These are phyloP conservation scores for Omphalotus guepiniiformis DNA, from an alignment of 768 basidiomycete species.

Conservation along the genomic window DNA sequence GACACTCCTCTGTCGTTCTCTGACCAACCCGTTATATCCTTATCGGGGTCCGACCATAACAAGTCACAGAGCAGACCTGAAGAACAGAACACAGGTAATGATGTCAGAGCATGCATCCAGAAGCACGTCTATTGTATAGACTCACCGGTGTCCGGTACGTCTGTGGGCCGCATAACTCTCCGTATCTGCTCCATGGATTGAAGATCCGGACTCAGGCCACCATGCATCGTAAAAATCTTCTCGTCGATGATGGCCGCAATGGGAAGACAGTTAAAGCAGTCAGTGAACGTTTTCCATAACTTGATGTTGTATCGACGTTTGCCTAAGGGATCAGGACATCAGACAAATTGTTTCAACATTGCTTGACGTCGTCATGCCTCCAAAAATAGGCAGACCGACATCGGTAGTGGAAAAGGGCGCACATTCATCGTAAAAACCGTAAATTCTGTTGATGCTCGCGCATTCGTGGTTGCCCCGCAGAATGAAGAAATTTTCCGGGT, in stretches of 20 bases:
- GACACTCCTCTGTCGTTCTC: constrained; percentile 99
- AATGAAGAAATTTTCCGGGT: constrained; percentile 99
- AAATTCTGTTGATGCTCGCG: constrained; percentile 98
- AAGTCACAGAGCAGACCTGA: constrained; percentile 91
- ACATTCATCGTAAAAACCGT: constrained; percentile 99
- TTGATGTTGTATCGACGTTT: constrained; percentile 99
- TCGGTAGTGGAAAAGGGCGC: constrained; percentile 22
- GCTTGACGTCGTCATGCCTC: background rate
- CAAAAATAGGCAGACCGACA: no score
- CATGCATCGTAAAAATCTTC: constrained; percentile 99
- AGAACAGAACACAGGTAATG: constrained; percentile 3
- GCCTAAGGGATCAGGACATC: constrained; percentile 53
- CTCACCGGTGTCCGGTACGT: constrained; percentile 96
- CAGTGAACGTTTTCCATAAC: constrained; percentile 99
- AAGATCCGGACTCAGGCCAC: constrained; percentile 93
- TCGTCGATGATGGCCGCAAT: constrained; percentile 99
- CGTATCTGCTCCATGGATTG: constrained; percentile 99
- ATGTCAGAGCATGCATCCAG: constrained; percentile 8
- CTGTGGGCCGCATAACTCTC: constrained; percentile 97
- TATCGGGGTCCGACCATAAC: constrained; percentile 98
- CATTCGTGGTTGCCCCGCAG: constrained; percentile 98
- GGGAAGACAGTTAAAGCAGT: constrained; percentile 99
- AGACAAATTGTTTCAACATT: background rate
- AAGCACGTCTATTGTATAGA: constrained; percentile 3
- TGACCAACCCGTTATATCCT: constrained; percentile 99